Conservation (phyloP, 768 basidiomycete species). For the Lactarius evosmus region DNA sequence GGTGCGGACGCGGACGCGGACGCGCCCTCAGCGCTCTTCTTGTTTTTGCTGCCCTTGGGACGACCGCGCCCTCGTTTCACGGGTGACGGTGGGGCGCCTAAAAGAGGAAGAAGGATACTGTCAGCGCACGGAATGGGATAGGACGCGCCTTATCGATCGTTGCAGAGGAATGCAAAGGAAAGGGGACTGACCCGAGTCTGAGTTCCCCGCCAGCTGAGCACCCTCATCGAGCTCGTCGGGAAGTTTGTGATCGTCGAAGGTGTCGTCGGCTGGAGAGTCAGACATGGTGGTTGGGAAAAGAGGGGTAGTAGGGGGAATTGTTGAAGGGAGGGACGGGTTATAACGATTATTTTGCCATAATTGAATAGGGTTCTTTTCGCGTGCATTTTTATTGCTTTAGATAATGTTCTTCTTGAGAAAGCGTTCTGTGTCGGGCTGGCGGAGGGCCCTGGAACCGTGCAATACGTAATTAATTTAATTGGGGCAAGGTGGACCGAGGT, state of each 20-base stretch:
- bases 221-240: slow-evolving; percentile 57
- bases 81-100: slow-evolving; percentile 39
- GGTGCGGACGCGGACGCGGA: slow-evolving; percentile 33
- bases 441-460: slow-evolving; percentile 30
- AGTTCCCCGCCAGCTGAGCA: slow-evolving; percentile 40
- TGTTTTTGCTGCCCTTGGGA: slow-evolving; percentile 85
- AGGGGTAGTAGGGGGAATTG: slow-evolving; percentile 36
- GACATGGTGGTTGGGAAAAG: slow-evolving; percentile 48
- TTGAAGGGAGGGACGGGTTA: slow-evolving; percentile 55
- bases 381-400: slow-evolving; percentile 49
- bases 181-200: slow-evolving; percentile 33
- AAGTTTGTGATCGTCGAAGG: slow-evolving; percentile 51
- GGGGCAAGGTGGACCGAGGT: slow-evolving; percentile 18
- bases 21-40: slow-evolving; percentile 43
- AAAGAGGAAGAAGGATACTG: slow-evolving; percentile 33
- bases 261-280: slow-evolving; percentile 55
- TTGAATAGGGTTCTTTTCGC: slow-evolving; percentile 64
- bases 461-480: slow-evolving; percentile 31
- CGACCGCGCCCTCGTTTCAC: slow-evolving; percentile 81
- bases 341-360: slow-evolving; percentile 45
- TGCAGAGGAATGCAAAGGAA: slow-evolving; percentile 2
- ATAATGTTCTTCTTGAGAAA: slow-evolving; percentile 35
- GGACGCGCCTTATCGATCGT: slow-evolving; percentile 30
- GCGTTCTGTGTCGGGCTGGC: slow-evolving; percentile 27
- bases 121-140: slow-evolving; percentile 21